Percentiles rank a stretch among this genome's conserved stretches.
Conservation (phyloP, 495 filamentous ascomycete genomes). For the Neurospora cerealis region DNA sequence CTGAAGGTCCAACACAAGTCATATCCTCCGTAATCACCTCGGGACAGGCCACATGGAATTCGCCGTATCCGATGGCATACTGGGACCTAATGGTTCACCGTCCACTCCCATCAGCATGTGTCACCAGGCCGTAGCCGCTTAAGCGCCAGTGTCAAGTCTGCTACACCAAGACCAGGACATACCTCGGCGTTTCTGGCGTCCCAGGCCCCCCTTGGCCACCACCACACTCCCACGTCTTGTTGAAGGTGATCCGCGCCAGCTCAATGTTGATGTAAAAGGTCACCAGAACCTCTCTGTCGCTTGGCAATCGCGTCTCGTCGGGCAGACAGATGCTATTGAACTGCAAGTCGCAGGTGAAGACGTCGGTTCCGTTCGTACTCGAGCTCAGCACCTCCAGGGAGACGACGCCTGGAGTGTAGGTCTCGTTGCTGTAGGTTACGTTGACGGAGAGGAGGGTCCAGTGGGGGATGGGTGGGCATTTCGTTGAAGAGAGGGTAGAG, state of each 20-base stretch:
- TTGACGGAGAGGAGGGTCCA: neutral
- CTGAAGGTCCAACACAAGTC: neutral
- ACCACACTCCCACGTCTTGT: conserved; percentile 2
- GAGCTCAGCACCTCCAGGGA: neutral
- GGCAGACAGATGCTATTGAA: conserved; percentile 1
- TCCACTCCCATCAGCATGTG: neutral
- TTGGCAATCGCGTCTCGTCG: neutral
- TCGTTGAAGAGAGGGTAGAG: neutral
- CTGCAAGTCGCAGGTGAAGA: neutral
- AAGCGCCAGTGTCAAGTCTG: neutral
- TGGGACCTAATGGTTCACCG: neutral
- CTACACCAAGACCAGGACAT: neutral
- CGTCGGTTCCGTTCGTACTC: neutral
- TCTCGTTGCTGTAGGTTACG: conserved; percentile 4
- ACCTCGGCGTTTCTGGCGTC: neutral
- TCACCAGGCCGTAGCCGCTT: neutral
- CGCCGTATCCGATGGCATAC: neutral
- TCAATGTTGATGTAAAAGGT: conserved; percentile 1
- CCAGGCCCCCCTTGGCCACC: neutral
- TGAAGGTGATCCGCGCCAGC: neutral
- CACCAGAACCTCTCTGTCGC: neutral
- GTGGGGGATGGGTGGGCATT: neutral
- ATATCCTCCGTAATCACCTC: neutral
- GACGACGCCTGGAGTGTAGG: neutral
- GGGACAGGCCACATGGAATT: neutral